Percentiles rank a stretch among this genome's conserved stretches.
Conservation (phyloP, 1,284 basidiomycete genomes). For the Phaffia rhodozyma region DNA sequence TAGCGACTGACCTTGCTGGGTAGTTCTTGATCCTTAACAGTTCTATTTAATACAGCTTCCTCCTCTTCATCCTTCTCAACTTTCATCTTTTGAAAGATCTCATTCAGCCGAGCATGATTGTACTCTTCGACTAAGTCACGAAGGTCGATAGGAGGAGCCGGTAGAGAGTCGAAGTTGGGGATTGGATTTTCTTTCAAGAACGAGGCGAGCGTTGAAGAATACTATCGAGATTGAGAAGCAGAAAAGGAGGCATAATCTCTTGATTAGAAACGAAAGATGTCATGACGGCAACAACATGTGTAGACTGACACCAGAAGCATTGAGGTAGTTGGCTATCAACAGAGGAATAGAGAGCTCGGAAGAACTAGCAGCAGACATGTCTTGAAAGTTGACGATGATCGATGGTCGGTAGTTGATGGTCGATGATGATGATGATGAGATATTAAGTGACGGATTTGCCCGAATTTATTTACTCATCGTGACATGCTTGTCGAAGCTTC, state of each 20-base stretch:
- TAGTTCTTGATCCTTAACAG: background rate
- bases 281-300: no score
- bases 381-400: no score
- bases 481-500: no score
- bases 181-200: conserved; percentile 9
- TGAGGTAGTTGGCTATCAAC: background rate
- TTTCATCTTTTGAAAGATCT: background rate
- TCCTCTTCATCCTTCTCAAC: conserved; percentile 6
- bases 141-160: conserved; percentile 4
- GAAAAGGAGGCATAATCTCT: no score
- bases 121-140: conserved; percentile 13
- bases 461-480: no score
- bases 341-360: background rate
- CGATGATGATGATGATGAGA: no score
- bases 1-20: conserved; percentile 1
- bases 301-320: no score
- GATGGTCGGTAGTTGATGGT: no score
- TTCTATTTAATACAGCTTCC: conserved; percentile 1
- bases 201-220: conserved; percentile 1
- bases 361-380: no score
- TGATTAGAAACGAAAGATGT: no score
- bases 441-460: no score
- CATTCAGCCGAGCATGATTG: conserved; percentile 1
- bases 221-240: background rate
- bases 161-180: background rate